Percentiles rank a stretch among this genome's conserved stretches.
Conservation (phyloP, 1,139 yeast species). For the Saccharomycopsis hybrid region DNA sequence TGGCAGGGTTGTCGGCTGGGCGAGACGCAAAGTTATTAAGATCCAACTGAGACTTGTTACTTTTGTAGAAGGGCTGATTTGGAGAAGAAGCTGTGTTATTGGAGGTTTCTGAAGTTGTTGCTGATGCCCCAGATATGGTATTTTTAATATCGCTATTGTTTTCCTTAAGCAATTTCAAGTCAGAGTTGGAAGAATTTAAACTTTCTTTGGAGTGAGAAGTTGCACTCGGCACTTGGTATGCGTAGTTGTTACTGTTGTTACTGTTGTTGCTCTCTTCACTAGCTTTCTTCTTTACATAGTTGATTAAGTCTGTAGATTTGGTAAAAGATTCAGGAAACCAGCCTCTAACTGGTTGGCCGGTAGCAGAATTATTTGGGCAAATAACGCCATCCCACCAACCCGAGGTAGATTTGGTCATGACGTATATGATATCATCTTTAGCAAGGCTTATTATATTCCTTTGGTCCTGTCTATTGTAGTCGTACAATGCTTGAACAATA, state of each 20-base stretch:
- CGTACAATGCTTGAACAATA: conserved; percentile 24
- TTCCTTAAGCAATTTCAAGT: not conserved
- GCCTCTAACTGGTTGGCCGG: conserved; percentile 39
- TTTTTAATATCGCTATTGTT: not conserved
- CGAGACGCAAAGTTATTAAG: not conserved
- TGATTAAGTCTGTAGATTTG: not conserved
- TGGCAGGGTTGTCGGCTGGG: not conserved
- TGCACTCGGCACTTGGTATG: not conserved
- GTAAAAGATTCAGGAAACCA: conserved; percentile 71
- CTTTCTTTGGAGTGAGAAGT: not conserved
- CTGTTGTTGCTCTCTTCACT: not conserved
- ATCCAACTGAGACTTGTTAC: not conserved
- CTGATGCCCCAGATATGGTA: not conserved
- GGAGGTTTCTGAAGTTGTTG: not conserved
- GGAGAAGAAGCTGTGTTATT: not conserved
- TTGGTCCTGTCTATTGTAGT: conserved; percentile 23
- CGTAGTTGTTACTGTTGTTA: not conserved
- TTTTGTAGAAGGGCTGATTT: no score
- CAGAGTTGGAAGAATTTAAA: not conserved
- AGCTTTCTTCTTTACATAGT: not conserved
- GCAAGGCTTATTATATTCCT: conserved; percentile 22
- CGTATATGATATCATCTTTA: conserved; percentile 31
- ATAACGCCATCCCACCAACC: conserved; percentile 81
- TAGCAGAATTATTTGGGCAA: conserved; percentile 25
- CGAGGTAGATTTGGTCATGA: conserved; percentile 41